Percentiles rank a stretch among this genome's conserved stretches.
Evolutionary conservation across 345 rosid species (phyloP).

Genomic region (Pistacia atlantica): DNA sequence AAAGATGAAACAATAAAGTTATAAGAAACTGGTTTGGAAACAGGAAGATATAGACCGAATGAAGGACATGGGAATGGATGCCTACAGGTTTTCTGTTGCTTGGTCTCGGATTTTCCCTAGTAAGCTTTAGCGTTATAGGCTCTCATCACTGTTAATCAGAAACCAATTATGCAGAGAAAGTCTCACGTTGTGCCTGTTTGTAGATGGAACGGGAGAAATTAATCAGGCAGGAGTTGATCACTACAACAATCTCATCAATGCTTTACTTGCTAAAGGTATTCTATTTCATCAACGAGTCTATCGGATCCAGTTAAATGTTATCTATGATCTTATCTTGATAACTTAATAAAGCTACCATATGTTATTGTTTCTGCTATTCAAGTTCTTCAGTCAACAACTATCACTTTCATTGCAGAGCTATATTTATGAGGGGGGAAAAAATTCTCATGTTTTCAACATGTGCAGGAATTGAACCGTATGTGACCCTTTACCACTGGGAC

Average conservation of each 20-base stretch:
- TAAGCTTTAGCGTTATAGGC: constrained; percentile 28
- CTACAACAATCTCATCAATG: constrained; percentile 79
- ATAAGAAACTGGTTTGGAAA: constrained; percentile 1
- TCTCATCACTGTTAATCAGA: neutral
- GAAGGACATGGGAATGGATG: constrained; percentile 97
- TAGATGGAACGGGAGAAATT: constrained; percentile 80
- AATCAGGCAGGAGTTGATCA: constrained; percentile 93
- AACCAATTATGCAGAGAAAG: neutral
- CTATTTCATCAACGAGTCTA: neutral
- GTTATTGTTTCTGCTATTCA: no score
- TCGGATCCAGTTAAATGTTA: neutral
- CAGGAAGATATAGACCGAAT: constrained; percentile 90
- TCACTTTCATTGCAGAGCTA: neutral
- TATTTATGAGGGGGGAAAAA: neutral
- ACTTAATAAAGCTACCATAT: neutral
- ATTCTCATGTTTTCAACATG: neutral
- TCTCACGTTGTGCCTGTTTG: neutral
- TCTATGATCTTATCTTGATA: neutral
- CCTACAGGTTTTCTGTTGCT: constrained; percentile 85
- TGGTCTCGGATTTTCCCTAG: constrained; percentile 95
- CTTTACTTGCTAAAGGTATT: constrained; percentile 73
- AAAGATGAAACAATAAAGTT: neutral
- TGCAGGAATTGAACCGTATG: constrained; percentile 88
- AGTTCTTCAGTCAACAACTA: no score
- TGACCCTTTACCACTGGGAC: constrained; percentile 95